Conservation (phyloP, 129 eudicot species). For the Flaveria bidentis region DNA sequence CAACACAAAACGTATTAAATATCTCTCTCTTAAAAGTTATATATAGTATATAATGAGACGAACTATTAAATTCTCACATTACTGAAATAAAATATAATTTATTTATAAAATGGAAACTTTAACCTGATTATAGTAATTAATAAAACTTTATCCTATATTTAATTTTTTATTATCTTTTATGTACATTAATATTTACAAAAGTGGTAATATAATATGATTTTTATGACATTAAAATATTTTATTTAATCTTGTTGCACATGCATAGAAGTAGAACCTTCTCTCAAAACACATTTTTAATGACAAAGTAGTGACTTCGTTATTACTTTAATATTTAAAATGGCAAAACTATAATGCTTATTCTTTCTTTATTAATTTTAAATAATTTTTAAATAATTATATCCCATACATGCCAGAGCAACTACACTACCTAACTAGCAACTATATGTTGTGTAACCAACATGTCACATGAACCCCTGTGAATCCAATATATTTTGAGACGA, state of each 20-base stretch:
- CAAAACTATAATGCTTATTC: slow-evolving; percentile 18
- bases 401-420: slow-evolving; percentile 39
- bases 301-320: slow-evolving; percentile 34
- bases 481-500: slow-evolving; percentile 18
- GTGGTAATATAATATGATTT: neutral
- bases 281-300: slow-evolving; percentile 16
- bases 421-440: slow-evolving; percentile 38
- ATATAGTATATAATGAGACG: too few relatives aligned
- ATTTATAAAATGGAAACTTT: too few relatives aligned
- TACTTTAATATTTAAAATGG: slow-evolving; percentile 25
- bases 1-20: neutral
- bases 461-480: slow-evolving; percentile 46
- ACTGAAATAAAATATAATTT: too few relatives aligned
- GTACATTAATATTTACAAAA: neutral
- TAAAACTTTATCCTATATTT: neutral
- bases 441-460: slow-evolving; percentile 43
- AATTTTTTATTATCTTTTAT: neutral
- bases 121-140: too few relatives aligned
- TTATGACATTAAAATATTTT: slow-evolving; percentile 1
- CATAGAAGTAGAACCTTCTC: slow-evolving; percentile 43
- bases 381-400: slow-evolving; percentile 24
- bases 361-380: neutral
- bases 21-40: neutral
- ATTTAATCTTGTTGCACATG: slow-evolving; percentile 42
- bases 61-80: too few relatives aligned